Evolutionary conservation across 805 yeast genomes (phyloP).

Genomic region (Torulaspora microellipsoides): DNA sequence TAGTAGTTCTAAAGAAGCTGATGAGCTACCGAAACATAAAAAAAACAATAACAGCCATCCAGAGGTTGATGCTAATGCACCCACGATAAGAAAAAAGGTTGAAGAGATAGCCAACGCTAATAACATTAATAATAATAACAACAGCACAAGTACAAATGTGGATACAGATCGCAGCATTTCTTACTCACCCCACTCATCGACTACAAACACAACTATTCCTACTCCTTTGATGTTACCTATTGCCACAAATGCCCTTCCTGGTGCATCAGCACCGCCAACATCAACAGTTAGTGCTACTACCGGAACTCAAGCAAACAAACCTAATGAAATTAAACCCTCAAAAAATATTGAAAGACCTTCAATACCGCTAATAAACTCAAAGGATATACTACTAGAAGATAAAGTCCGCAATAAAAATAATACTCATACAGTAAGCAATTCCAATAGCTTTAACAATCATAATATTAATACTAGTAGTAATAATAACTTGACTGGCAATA

Average conservation of each 20-base stretch:
- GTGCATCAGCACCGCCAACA: constrained; percentile 4
- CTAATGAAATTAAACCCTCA: constrained; percentile 3
- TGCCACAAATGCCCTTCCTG: constrained; percentile 5
- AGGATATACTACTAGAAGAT: constrained; percentile 24
- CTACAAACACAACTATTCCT: constrained; percentile 6
- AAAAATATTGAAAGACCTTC: constrained; percentile 26
- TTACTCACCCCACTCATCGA: constrained; percentile 9
- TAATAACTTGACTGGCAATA: constrained; percentile 5
- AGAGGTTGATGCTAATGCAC: neutral
- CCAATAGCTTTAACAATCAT: neutral
- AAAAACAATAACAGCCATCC: neutral
- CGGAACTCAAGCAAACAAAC: constrained; percentile 3
- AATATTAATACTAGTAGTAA: constrained; percentile 10
- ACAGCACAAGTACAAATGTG: neutral
- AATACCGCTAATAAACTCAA: constrained; percentile 23
- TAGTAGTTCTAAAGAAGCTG: neutral
- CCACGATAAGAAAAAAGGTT: constrained; percentile 2
- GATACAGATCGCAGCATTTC: constrained; percentile 4
- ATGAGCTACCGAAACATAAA: constrained; percentile 3
- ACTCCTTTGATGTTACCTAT: constrained; percentile 10
- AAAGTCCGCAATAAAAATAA: constrained; percentile 3
- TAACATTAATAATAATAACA: neutral
- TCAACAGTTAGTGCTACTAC: constrained; percentile 6
- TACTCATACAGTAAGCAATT: constrained; percentile 6
- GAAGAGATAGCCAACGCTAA: constrained; percentile 6